Evolutionary conservation across 257 asterid genomes (phyloP), one percentile per base, ranked within the genome.

Genomic region (Marsdenia floribunda): DNA sequence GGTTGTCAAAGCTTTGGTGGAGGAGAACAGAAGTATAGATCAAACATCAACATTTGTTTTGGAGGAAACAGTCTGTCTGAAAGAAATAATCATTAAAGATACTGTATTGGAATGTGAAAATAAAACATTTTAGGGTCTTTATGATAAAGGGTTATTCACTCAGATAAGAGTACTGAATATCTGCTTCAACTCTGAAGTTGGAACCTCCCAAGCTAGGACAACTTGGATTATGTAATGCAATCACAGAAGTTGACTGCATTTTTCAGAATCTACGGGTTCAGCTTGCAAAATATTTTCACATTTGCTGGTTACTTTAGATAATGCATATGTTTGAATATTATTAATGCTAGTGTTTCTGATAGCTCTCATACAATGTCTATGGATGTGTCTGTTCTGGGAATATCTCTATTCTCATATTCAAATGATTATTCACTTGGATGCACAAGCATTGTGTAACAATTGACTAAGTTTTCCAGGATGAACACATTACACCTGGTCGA

Each of bases 391-490:
- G 40, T 13, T 47, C 22, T 1, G 61, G 19, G 54, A 11, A 42
- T 14, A 21, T 50, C 42, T 46, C 33, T 74, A 16, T 58, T 26
- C 57, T 52, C 53, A 35, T 61, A 64, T 29, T 74, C 64, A 29
- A 49, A 61, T 57, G 47, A n/a, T 61, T 24, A 33, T 50, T 61
- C 61, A 37, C 38, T 61, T 58, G 47, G 68, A 75, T 65, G 53
- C 75, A 61, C 64, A 63, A 64, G 71, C 55, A 54, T 38, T 74
- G 73, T 76, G 71, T 73, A 72, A 78, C 75, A 59, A 29, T 70
- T 78, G 85, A 37, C 73, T 4, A 66, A 76, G 49, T 71, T 80
- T 82, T 79, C 84, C 96, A 94, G 99, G 97, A 90, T 83, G 97
- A 92, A 74, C 96, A 90, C 78, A 87, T 81, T 44, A 75, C 89